phyloP scores from a whole-genome alignment of 768 basidiomycete genomes.

The Grammothele lineata region DNA sequence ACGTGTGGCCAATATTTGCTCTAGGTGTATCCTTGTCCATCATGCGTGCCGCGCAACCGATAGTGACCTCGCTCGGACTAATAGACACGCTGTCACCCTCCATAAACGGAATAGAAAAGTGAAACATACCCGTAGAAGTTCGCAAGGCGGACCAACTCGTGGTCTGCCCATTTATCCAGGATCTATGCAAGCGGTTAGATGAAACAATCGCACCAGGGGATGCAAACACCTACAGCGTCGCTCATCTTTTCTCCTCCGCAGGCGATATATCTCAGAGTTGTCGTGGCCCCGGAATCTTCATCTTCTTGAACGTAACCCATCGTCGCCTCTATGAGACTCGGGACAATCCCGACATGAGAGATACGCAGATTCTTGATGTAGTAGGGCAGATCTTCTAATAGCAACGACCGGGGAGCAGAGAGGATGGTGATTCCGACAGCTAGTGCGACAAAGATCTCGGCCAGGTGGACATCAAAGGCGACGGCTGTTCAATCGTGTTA shows the following conservation, averaged over 20 bases:
- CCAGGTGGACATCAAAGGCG: constrained; percentile 49
- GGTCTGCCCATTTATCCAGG: constrained; percentile 45
- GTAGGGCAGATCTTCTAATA: constrained; percentile 40
- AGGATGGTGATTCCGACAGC: constrained; percentile 42
- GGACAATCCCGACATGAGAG: constrained; percentile 49
- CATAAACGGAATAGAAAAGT: background rate
- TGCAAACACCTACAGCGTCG: constrained; percentile 37
- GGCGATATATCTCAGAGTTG: constrained; percentile 39
- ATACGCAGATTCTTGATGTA: constrained; percentile 36
- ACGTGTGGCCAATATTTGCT: constrained; percentile 41
- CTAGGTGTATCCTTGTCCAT: constrained; percentile 37
- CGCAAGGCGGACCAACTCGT: constrained; percentile 39
- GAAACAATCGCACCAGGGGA: too few relatives aligned
- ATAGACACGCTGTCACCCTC: background rate
- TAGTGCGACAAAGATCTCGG: constrained; percentile 38
- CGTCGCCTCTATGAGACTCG: constrained; percentile 49
- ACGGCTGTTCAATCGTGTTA: constrained; percentile 31
- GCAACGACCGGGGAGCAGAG: constrained; percentile 35
- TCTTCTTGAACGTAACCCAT: constrained; percentile 28
- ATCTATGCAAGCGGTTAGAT: constrained; percentile 20
- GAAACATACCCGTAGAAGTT: constrained; percentile 43
- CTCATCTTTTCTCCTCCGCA: constrained; percentile 53
- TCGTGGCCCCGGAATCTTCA: constrained; percentile 26
- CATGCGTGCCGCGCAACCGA: constrained; percentile 44
- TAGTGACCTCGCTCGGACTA: constrained; percentile 48